A percentile compares a stretch with the other conserved stretches of the same genome.
These are phyloP conservation scores for Oryza nivara DNA, from an alignment of 176 grass and related monocot genomes.

Conservation along the genomic window DNA sequence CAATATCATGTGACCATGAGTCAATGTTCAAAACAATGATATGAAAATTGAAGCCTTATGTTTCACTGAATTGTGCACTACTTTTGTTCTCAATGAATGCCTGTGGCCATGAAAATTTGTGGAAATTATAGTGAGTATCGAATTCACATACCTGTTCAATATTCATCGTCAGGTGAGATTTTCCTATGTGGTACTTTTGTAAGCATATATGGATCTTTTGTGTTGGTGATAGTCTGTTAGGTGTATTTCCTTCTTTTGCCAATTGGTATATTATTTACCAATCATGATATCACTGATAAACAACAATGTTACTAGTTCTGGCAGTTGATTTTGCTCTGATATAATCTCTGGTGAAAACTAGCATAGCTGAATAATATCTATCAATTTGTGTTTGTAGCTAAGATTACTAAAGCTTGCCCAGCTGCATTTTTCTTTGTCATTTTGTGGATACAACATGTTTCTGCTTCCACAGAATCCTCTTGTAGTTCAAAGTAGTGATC, in stretches of 20 bases:
- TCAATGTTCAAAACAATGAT: not conserved
- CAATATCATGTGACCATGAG: not conserved
- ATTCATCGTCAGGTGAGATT: not conserved
- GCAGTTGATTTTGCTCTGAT: not conserved
- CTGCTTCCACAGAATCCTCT: not conserved
- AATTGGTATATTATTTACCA: not conserved
- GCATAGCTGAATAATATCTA: not conserved
- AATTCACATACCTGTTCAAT: not conserved
- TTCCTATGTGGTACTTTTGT: not conserved
- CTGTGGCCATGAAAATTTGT: not conserved
- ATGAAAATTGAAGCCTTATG: slow-evolving; percentile 10
- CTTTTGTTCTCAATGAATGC: not conserved
- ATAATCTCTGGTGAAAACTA: not conserved
- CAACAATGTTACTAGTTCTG: not conserved
- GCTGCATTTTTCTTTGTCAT: not conserved
- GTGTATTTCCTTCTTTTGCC: not conserved
- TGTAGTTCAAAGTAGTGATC: not conserved
- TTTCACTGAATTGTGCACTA: not conserved
- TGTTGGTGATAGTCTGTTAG: not conserved
- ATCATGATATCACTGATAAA: too few species aligned
- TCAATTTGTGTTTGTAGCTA: not conserved
- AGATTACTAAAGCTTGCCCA: not conserved
- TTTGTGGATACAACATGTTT: slow-evolving; percentile 4
- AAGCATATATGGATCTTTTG: slow-evolving; percentile 22
- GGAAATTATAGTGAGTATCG: not conserved